Evolutionary conservation across 148 eudicot genomes (phyloP), one percentile per base, ranked within the genome.

Genomic region (Spergularia bocconei): DNA sequence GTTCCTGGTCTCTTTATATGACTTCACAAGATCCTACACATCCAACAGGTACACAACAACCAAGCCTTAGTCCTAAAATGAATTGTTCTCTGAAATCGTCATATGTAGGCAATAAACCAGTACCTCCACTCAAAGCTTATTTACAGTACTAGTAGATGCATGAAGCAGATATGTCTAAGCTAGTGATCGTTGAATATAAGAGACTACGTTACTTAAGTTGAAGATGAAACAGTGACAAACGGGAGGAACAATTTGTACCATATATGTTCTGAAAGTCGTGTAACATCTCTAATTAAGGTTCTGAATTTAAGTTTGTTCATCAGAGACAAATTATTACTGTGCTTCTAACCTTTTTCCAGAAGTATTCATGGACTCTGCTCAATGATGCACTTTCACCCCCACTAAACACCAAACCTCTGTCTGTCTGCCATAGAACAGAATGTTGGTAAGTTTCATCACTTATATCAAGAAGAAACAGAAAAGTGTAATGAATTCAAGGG

Each of bases 311-410:
- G 10, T 44, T 44, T 5, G 10, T 44, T 44, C 5, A 63, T 63
- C 16, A 11, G 17, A 33, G 19, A 38, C 36, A 33, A 38, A 63
- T 14, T 9, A 44, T 11, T 52, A 19, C 5, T 25, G 74, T 63
- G 16, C 33, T 12, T 36, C 89, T 75, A 66, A 83, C 98, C 93
- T 94, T 91, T 82, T 86, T 91, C 98, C 98, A 94, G 78, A 94
- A 86, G 77, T 94, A 94, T 73, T 94, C 97, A 53, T 87, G 77
- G 38, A 94, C 86, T 88, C 97, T 87, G 77, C 89, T 72, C 75
- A 94, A 50, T 68, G 96, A 87, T 12, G 93, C 96, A 70, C 88
- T 90, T 87, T 94, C 98, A 73, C 98, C 98, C 2, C 98, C 98
- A 21, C 81, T 72, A 77, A 91, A 91, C 33, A 79, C 78, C 81